A percentile compares a stretch with the other conserved stretches of the same genome.
Evolutionary conservation across 257 asterid genomes (phyloP).

Genomic region (Nicotiana attenuata): DNA sequence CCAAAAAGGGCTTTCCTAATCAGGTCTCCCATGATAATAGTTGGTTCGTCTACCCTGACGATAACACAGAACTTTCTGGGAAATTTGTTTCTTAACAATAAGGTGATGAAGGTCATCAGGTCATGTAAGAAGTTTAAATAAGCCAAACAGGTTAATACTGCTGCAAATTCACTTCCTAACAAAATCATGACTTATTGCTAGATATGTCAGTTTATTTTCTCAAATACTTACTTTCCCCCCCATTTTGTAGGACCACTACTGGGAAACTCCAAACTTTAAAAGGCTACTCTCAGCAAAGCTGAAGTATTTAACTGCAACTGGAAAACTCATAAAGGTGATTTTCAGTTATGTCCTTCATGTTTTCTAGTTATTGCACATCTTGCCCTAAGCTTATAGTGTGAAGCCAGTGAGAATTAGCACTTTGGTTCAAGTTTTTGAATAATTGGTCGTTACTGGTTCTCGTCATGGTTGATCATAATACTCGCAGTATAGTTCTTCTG

Average conservation of each 20-base stretch:
- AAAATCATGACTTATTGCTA: background rate
- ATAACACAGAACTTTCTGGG: background rate
- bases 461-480: background rate
- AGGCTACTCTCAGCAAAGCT: conserved; percentile 35
- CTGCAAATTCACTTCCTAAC: background rate
- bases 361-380: background rate
- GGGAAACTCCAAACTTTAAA: conserved; percentile 43
- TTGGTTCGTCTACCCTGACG: background rate
- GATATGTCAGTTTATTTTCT: background rate
- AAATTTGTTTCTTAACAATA: background rate
- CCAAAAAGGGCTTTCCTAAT: background rate
- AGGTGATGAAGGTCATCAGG: too few species aligned
- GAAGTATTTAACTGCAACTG: conserved; percentile 36
- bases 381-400: background rate
- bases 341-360: background rate
- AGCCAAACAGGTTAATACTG: background rate
- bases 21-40: background rate
- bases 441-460: background rate
- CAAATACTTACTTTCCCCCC: background rate
- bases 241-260: conserved; percentile 34
- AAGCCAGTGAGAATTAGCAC: background rate
- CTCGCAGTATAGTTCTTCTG: conserved; percentile 1
- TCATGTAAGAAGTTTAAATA: background rate
- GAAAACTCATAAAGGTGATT: conserved; percentile 39
- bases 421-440: background rate